Percentiles rank a stretch among this genome's conserved stretches.
phyloP scores from a whole-genome alignment of 495 filamentous ascomycete species.

The Venustampulla echinocandica region DNA sequence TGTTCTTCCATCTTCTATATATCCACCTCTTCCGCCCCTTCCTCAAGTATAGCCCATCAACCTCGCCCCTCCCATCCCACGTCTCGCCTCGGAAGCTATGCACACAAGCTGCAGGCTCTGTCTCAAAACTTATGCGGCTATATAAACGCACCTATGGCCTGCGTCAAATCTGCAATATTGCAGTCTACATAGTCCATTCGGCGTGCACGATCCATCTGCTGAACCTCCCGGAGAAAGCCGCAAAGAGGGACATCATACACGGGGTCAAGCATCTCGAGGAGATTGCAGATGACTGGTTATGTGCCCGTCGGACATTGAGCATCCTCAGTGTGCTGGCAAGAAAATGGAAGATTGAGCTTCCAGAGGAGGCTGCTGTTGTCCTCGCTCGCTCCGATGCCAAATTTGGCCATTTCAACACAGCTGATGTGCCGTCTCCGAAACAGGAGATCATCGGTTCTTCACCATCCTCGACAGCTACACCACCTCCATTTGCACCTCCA shows the following conservation, averaged over 20 bases:
- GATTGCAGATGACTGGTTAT: conserved; percentile 90
- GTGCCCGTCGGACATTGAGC: conserved; percentile 73
- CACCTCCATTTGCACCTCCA: conserved; percentile 4
- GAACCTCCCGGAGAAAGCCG: conserved; percentile 83
- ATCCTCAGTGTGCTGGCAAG: conserved; percentile 79
- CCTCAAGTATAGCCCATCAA: conserved; percentile 73
- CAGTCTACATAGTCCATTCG: conserved; percentile 88
- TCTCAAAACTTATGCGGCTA: conserved; percentile 84
- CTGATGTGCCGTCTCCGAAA: conserved; percentile 45
- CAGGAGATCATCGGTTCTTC: conserved; percentile 14
- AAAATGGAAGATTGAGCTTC: conserved; percentile 82
- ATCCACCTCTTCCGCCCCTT: conserved; percentile 97
- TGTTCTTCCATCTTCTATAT: conserved; percentile 94
- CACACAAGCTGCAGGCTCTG: conserved; percentile 75
- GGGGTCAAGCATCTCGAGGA: conserved; percentile 91
- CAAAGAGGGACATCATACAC: conserved; percentile 79
- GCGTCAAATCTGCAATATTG: conserved; percentile 89
- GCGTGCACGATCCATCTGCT: conserved; percentile 92
- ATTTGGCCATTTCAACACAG: conserved; percentile 44
- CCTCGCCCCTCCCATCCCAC: conserved; percentile 75
- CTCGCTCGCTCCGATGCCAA: conserved; percentile 55
- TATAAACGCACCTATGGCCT: conserved; percentile 90
- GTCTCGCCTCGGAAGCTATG: conserved; percentile 88
- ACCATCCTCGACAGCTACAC: conserved; percentile 11
- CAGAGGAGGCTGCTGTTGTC: conserved; percentile 68